These are phyloP conservation scores for Pythium folliculosum DNA, from an alignment of 352 stramenopile genomes.

Conservation along the genomic window DNA sequence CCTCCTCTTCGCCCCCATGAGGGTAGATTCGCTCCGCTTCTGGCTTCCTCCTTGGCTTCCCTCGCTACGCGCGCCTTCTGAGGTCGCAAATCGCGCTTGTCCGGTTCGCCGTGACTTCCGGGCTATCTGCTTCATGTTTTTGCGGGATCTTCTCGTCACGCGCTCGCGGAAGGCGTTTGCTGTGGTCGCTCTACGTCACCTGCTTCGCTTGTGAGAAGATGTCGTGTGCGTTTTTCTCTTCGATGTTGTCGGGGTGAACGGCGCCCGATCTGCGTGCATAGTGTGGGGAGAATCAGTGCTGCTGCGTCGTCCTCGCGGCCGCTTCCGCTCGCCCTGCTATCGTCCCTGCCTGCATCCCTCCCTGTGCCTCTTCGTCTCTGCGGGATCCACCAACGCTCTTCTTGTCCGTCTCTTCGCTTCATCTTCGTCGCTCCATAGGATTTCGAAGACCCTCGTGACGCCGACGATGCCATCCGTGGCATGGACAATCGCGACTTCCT, in stretches of 20 bases:
- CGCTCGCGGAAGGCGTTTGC: constrained; percentile 6
- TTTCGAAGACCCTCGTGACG: constrained; percentile 88
- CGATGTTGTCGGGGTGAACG: background rate
- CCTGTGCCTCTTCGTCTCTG: constrained; percentile 47
- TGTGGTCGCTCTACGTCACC: background rate
- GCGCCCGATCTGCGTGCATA: constrained; percentile 5
- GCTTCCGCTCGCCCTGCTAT: constrained; percentile 17
- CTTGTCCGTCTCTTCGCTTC: constrained; percentile 45
- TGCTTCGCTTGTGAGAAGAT: constrained; percentile 7
- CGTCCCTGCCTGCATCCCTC: constrained; percentile 18
- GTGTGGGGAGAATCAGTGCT: constrained; percentile 15
- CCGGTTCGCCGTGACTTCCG: background rate
- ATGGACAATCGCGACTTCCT: constrained; percentile 88
- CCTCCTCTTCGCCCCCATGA: background rate
- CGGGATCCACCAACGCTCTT: constrained; percentile 32
- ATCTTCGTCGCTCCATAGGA: constrained; percentile 71
- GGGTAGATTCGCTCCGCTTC: background rate
- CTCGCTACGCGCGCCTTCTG: constrained; percentile 4
- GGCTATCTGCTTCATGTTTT: constrained; percentile 16
- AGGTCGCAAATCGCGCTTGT: background rate
- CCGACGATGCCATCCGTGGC: constrained; percentile 83
- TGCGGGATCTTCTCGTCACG: constrained; percentile 9
- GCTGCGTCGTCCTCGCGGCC: constrained; percentile 19
- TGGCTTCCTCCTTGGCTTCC: constrained; percentile 3
- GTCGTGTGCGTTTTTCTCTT: constrained; percentile 3